A percentile compares a stretch with the other conserved stretches of the same genome.
These are phyloP conservation scores for Solanum arcanum DNA, from an alignment of 257 asterid genomes.

Conservation along the genomic window DNA sequence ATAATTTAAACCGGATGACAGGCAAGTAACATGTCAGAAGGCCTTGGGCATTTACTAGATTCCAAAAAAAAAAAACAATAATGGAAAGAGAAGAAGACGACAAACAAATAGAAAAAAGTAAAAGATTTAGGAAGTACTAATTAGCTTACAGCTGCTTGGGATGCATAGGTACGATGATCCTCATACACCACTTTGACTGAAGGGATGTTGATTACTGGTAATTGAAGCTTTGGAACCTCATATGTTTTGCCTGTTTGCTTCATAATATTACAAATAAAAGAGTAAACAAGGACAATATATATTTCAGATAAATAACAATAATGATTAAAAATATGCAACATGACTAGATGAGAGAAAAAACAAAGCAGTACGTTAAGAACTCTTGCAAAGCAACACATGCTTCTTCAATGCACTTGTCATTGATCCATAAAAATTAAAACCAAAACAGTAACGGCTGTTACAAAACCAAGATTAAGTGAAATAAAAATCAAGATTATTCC, in stretches of 20 bases:
- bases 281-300: slow-evolving; percentile 5
- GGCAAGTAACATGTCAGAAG: not conserved
- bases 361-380: not conserved
- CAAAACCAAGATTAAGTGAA: not conserved
- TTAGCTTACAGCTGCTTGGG: slow-evolving; percentile 73
- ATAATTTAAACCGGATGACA: not conserved
- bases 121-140: not conserved
- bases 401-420: not conserved
- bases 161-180: slow-evolving; percentile 93
- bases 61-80: not conserved
- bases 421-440: not conserved
- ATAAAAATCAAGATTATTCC: not conserved
- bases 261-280: slow-evolving; percentile 18
- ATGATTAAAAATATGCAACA: not conserved
- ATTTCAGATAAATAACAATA: not conserved
- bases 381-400: not conserved
- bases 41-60: not conserved
- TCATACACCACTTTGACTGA: slow-evolving; percentile 62
- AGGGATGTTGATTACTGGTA: slow-evolving; percentile 67
- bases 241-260: slow-evolving; percentile 82
- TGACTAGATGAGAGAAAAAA: not conserved
- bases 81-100: not conserved
- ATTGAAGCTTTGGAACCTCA: slow-evolving; percentile 77
- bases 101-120: not conserved
- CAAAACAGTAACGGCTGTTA: not conserved